A percentile compares a stretch with the other conserved stretches of the same genome.
phyloP scores from a whole-genome alignment of 345 rosid species.

The Eucalyptus regnans region DNA sequence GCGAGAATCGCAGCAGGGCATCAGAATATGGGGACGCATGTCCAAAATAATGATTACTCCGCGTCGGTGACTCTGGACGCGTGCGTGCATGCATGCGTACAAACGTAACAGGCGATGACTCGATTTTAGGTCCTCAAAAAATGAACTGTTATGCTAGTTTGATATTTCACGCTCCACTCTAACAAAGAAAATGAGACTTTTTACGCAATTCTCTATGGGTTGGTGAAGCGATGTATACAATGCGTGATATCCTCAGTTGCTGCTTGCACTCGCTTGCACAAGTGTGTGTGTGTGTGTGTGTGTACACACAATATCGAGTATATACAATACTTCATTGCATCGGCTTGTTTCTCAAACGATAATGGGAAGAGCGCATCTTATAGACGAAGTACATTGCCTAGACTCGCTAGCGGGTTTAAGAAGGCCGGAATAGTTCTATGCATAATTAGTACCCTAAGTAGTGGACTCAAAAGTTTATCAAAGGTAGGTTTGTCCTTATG shows the following conservation, averaged over 20 bases:
- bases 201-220: neutral
- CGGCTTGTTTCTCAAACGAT: neutral
- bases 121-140: neutral
- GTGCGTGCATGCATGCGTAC: neutral
- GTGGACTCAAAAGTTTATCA: neutral
- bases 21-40: neutral
- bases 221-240: neutral
- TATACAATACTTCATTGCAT: neutral
- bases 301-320: neutral
- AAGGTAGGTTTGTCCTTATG: neutral
- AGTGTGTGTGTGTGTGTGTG: neutral
- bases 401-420: neutral
- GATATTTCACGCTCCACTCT: neutral
- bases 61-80: neutral
- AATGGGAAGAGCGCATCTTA: neutral
- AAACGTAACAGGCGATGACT: neutral
- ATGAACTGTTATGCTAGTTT: neutral
- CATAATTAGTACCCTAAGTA: neutral
- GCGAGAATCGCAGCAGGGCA: neutral
- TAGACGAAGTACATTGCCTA: neutral
- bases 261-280: neutral
- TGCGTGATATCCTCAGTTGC: neutral
- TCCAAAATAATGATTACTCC: neutral
- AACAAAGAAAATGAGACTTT: neutral
- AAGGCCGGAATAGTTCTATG: neutral